Evolutionary conservation across 305 asterid species (phyloP).

Genomic region (Coffea humblotiana): DNA sequence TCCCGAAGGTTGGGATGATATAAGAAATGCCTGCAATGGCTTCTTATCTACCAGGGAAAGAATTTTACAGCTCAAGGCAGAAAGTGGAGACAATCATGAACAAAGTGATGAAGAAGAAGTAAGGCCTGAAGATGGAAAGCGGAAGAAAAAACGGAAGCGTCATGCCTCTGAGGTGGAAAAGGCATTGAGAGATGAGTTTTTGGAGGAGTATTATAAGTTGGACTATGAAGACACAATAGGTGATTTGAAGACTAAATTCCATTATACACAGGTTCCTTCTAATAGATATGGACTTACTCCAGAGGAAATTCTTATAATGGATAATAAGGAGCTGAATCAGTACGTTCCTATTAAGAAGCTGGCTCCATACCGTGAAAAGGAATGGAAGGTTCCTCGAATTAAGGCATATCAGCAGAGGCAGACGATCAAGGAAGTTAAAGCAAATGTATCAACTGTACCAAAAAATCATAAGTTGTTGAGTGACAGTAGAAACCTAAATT

Average conservation of each 20-base stretch:
- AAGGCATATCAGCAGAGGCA: slow-evolving; percentile 48
- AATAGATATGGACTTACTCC: slow-evolving; percentile 61
- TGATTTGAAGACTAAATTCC: slow-evolving; percentile 83
- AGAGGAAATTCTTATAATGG: slow-evolving; percentile 53
- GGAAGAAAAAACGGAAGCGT: slow-evolving; percentile 57
- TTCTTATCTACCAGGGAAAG: slow-evolving; percentile 51
- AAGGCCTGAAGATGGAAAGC: slow-evolving; percentile 44
- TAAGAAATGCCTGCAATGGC: slow-evolving; percentile 41
- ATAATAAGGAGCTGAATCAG: slow-evolving; percentile 81
- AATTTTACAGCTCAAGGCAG: slow-evolving; percentile 35
- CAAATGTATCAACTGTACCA: slow-evolving; percentile 22
- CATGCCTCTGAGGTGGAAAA: slow-evolving; percentile 53
- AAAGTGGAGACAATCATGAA: slow-evolving; percentile 28
- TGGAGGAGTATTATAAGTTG: slow-evolving; percentile 92
- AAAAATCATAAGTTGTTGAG: slow-evolving; percentile 28
- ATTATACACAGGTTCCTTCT: slow-evolving; percentile 65
- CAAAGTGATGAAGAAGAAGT: slow-evolving; percentile 32
- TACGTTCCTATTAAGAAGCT: slow-evolving; percentile 74
- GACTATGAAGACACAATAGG: slow-evolving; percentile 87
- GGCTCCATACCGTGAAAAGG: slow-evolving; percentile 80
- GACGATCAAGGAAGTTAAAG: slow-evolving; percentile 26
- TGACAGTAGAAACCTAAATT: slow-evolving; percentile 21
- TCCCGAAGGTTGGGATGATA: slow-evolving; percentile 63
- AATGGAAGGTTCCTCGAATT: slow-evolving; percentile 73
- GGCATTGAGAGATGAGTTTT: slow-evolving; percentile 52